Percentiles rank a stretch among this genome's conserved stretches.
phyloP scores from a whole-genome alignment of 805 yeast genomes.

The Candida sanyiensis region DNA sequence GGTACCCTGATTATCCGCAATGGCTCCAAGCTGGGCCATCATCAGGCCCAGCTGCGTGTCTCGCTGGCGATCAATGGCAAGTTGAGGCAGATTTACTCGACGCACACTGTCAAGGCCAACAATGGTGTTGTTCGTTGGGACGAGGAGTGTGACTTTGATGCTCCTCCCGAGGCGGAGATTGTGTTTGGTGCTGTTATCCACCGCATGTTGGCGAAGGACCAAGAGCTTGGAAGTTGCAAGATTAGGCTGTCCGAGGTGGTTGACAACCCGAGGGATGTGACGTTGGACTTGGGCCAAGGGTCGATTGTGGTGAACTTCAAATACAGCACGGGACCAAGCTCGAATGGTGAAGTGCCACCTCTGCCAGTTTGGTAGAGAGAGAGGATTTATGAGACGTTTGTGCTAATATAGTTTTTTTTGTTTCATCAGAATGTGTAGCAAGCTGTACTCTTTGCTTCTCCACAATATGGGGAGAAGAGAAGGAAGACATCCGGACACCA shows the following conservation, averaged over 20 bases:
- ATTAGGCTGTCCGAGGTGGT: constrained; percentile 46
- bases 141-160: constrained; percentile 63
- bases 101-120: constrained; percentile 50
- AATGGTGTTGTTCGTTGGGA: constrained; percentile 47
- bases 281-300: constrained; percentile 35
- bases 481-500: too few species aligned
- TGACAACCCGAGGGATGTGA: constrained; percentile 39
- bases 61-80: constrained; percentile 40
- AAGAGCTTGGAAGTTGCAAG: constrained; percentile 55
- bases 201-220: constrained; percentile 68
- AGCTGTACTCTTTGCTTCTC: too few species aligned
- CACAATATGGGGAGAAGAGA: too few species aligned
- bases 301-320: constrained; percentile 38
- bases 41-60: constrained; percentile 47
- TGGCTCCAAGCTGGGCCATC: constrained; percentile 37
- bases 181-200: constrained; percentile 57
- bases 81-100: constrained; percentile 55
- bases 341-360: constrained; percentile 14
- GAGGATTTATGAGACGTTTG: too few species aligned
- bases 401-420: too few species aligned
- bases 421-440: too few species aligned
- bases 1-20: constrained; percentile 51
- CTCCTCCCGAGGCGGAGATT: constrained; percentile 54
- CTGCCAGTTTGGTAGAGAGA: constrained; percentile 20
- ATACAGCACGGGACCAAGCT: constrained; percentile 26